Base-by-base conservation (phyloP, 2,329 filamentous ascomycete species). In the Lizonia empirigonia region DNA sequence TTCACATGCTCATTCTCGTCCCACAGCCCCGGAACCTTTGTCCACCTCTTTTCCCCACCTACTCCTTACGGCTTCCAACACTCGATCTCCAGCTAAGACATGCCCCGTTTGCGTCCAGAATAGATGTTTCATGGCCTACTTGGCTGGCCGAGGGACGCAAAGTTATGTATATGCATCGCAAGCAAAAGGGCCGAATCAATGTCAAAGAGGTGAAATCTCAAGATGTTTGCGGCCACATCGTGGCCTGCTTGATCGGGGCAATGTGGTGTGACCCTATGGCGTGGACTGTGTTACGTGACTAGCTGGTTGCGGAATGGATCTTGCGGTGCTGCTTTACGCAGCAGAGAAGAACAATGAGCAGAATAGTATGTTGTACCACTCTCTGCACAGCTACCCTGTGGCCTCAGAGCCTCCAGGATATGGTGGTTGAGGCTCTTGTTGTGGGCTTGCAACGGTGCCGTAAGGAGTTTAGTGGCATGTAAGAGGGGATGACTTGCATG, bases 401-500 rank as follows among this genome's bases (percentile, higher is more conserved):
- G 16, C 4, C 12, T n/a, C 16, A 20, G 13, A 37, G 4, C 15
- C 22, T 35, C 26, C 22, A 24, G 20, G n/a, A 30, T 37, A 27
- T 36, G 26, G 18, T 32, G 12, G 33, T 38, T 44, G 37, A 38
- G 37, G 42, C 42, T 47, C 42, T 37, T 7, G 7, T 19, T 3
- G 18, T 7, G 22, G 16, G 33, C 38, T 38, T 52, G 27, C 10
- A 22, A 19, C 37, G 33, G 20, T 24, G 7, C 37, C 38, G 15
- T 10, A 32, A 20, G 15, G 16, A 16, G 23, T 32, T 18, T 47
- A 52, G 49, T 18, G 27, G 26, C 4, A 29, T 35, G 49, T 41
- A 33, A n/a, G 38, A 24, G 34, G 26, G n/a, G 42, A 52, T 52
- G 38, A 47, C 42, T 34, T 20, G 44, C 44, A 47, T 51, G 37